Evolutionary conservation across 257 asterid genomes (phyloP), one percentile per base, ranked within the genome.

Genomic region (Orobanche coerulescens): DNA sequence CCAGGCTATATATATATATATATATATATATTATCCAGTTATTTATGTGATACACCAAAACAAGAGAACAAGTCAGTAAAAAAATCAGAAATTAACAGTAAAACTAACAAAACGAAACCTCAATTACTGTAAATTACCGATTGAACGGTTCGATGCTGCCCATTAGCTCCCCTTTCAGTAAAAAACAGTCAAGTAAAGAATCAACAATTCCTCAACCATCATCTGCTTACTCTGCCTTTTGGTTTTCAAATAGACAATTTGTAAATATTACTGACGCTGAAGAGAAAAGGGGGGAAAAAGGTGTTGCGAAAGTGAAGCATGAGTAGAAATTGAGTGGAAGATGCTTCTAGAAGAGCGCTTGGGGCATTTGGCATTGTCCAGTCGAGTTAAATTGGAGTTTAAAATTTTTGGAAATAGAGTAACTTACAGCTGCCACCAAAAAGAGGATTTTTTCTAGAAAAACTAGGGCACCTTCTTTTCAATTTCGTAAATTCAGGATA

Each of bases 121-220:
- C 20, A 51, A 68, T 36, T 57, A 13, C 65, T 56, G 80, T 28
- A n/a, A 47, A 23, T 8, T 76, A 76, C 85, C 82, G 79, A 47
- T 76, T 79, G 70, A 79, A 79, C 24, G 84, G 79, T 7, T 79
- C 81, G 63, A 72, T 70, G 77, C 77, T 73, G 4, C 73, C 66
- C 84, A 78, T 74, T 43, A 18, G 69, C 62, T 24, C n/a, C 36
- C 47, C 4, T 42, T 73, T 59, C 71, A 52, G 72, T 23, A 25
- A 59, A 51, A 11, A 2, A 14, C 54, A 67, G 67, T 51, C 51
- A 16, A 58, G 44, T 37, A 33, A 58, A 43, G 25, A 52, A 47
- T 3, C 2, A 5, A 16, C 18, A 62, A 2, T 23, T 49, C 33
- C 31, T 24, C 4, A 4, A 49, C 56, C 33, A 36, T 8, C 57